These are phyloP conservation scores for Colletotrichum sp. DNA, from an alignment of 2,329 filamentous ascomycete genomes.

Conservation along the genomic window DNA sequence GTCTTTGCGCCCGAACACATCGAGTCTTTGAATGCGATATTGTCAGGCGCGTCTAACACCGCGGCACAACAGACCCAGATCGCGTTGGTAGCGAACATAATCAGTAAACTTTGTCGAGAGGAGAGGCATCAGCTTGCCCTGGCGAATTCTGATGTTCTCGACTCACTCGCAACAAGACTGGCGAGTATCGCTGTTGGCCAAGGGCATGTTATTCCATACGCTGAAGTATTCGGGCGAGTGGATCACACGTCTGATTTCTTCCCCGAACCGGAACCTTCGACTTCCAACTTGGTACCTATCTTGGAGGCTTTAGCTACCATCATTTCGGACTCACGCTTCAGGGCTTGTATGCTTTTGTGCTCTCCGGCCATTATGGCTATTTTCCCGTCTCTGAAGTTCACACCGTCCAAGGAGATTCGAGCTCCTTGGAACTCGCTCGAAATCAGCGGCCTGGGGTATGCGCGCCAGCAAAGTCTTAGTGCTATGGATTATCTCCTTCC, in stretches of 20 bases:
- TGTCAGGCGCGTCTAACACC: constrained; percentile 62
- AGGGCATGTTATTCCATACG: constrained; percentile 72
- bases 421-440: constrained; percentile 60
- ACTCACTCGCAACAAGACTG: constrained; percentile 77
- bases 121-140: constrained; percentile 75
- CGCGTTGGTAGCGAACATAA: constrained; percentile 60
- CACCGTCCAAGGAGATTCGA: constrained; percentile 51
- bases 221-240: constrained; percentile 58
- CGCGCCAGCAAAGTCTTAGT: constrained; percentile 50
- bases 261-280: constrained; percentile 64
- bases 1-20: constrained; percentile 55
- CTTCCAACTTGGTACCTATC: constrained; percentile 69
- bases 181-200: constrained; percentile 72
- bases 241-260: constrained; percentile 63
- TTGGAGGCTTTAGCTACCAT: constrained; percentile 80
- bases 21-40: constrained; percentile 53
- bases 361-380: constrained; percentile 73
- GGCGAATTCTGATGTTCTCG: constrained; percentile 75
- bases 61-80: constrained; percentile 66
- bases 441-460: constrained; percentile 53
- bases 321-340: constrained; percentile 78
- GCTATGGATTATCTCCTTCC: constrained; percentile 73
- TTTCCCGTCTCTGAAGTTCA: constrained; percentile 66
- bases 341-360: constrained; percentile 73
- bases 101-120: constrained; percentile 67